Conservation (phyloP, 2,329 filamentous ascomycete species). For the Ascochyta lentis region DNA sequence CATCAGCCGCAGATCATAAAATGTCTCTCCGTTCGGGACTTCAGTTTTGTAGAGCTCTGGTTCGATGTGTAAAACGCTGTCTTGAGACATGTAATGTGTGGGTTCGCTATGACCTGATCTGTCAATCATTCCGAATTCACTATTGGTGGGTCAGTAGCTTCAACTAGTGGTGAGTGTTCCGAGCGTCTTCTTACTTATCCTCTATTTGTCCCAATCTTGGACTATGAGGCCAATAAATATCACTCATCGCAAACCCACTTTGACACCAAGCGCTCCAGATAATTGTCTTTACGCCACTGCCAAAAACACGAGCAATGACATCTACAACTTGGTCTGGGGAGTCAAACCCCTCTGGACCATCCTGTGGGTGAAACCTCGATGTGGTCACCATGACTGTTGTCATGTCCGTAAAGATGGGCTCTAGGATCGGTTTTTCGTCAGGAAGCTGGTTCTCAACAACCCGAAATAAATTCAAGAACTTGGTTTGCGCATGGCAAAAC, state of each 20-base stretch:
- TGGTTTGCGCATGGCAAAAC: background rate
- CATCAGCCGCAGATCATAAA: background rate
- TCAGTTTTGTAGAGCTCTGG: background rate
- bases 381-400: conserved; percentile 14
- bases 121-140: background rate
- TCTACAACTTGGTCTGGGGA: conserved; percentile 16
- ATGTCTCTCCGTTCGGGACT: background rate
- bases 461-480: background rate
- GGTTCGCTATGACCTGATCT: background rate
- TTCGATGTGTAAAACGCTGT: background rate
- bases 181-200: background rate
- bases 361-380: background rate
- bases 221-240: conserved; percentile 15
- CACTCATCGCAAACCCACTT: conserved; percentile 4
- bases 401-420: conserved; percentile 14
- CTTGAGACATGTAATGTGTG: background rate
- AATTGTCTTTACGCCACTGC: conserved; percentile 14
- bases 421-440: background rate
- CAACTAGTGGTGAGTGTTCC: background rate
- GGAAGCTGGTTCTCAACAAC: background rate
- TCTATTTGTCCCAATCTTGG: conserved; percentile 3
- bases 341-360: conserved; percentile 11
- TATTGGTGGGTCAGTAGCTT: background rate
- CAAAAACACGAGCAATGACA: conserved; percentile 17
- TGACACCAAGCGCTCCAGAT: conserved; percentile 12